A percentile compares a stretch with the other conserved stretches of the same genome.
Evolutionary conservation across 805 yeast genomes (phyloP).

Genomic region (Kluyveromyces siamensis): DNA sequence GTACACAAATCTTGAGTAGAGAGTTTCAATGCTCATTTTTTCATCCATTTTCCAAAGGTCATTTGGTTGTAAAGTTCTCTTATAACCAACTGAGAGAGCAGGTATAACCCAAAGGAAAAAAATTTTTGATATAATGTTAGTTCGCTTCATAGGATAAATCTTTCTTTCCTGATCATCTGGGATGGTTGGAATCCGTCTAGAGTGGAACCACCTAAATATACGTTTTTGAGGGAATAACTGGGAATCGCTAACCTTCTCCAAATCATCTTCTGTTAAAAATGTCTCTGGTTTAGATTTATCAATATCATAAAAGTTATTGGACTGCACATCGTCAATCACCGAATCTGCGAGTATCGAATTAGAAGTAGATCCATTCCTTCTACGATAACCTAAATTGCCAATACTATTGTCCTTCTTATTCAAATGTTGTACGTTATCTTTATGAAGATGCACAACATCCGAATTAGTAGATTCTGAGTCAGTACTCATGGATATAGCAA

Average conservation of each 20-base stretch:
- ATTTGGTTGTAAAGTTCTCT: constrained; percentile 55
- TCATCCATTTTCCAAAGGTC: constrained; percentile 47
- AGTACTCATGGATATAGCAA: neutral
- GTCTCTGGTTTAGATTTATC: constrained; percentile 24
- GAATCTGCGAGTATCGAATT: neutral
- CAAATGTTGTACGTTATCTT: neutral
- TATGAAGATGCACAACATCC: neutral
- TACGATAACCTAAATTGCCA: neutral
- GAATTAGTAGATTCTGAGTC: neutral
- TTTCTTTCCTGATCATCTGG: constrained; percentile 41
- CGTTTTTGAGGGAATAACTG: constrained; percentile 36
- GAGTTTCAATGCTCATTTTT: constrained; percentile 34
- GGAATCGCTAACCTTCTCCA: constrained; percentile 29
- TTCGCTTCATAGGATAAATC: constrained; percentile 38
- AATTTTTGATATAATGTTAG: constrained; percentile 34
- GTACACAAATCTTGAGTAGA: constrained; percentile 31
- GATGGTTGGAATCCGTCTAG: constrained; percentile 41
- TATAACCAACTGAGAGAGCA: constrained; percentile 56
- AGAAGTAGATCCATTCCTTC: neutral
- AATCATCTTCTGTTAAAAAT: constrained; percentile 25
- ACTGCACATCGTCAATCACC: neutral
- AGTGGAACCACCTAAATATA: constrained; percentile 40
- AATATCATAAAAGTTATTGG: constrained; percentile 3
- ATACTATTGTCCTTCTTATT: neutral
- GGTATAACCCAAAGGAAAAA: constrained; percentile 67